Base-by-base conservation (phyloP, 2,329 filamentous ascomycete species). In the Akanthomyces lecanii region DNA sequence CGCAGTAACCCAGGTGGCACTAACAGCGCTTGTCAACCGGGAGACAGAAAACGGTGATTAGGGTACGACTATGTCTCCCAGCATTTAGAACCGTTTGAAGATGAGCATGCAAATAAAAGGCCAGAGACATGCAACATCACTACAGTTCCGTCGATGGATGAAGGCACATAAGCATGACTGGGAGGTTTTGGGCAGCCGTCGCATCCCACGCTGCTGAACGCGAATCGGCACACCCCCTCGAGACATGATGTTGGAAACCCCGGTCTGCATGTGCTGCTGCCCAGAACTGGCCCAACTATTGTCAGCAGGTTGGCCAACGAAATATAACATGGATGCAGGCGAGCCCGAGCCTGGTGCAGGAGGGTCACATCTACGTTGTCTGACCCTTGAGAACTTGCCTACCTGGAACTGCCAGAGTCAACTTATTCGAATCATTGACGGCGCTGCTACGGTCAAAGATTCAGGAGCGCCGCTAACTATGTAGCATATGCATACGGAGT, bases 21-120 rank as follows among this genome's bases (percentile, higher is more conserved):
- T 61, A 61, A 52, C 33, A 51, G 47, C 12, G 47, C 57, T 61
- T 61, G 57, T 36, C 48, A 61, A 38, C 36, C 25, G 33, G 47
- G 21, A 33, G 25, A 61, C 48, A n/a, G 25, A 6, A 53, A 36
- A 44, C 57, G 38, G 25, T 61, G 38, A 23, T 58, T 47, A 18
- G 23, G 25, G 38, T 48, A 14, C 57, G 23, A 58, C 42, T 42
- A 42, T 38, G 36, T 21, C 18, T 40, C 57, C 33, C 16, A 44
- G 21, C 50, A 30, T 30, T 50, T 51, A 3, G 30, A 54, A 30
- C 10, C 40, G 16, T 21, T 10, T 21, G 8, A 12, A 12, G n/a
- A 52, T 18, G 12, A 33, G 33, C 8, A 7, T 23, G 18, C 6
- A 25, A 45, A 21, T 7, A n/a, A 30, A 53, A 36, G 11, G 25